These are phyloP conservation scores for Claviceps sp. DNA, from an alignment of 2,329 filamentous ascomycete genomes.

Conservation along the genomic window DNA sequence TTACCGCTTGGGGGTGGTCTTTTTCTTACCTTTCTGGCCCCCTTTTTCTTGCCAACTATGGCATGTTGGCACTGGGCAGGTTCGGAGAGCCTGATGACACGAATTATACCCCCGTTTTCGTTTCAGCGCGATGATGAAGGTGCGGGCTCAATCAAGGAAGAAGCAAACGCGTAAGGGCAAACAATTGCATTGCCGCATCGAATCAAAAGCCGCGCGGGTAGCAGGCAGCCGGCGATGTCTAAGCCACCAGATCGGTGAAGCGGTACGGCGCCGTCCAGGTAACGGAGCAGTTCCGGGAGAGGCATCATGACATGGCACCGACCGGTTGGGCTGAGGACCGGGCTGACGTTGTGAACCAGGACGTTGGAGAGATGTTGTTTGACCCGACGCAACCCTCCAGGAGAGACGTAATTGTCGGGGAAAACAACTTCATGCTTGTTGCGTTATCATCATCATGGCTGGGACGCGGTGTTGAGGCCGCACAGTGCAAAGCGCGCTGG, in stretches of 20 bases:
- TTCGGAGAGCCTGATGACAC: neutral
- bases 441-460: neutral
- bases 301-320: slow-evolving; percentile 5
- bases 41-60: too few relatives aligned
- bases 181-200: too few relatives aligned
- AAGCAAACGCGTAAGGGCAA: too few relatives aligned
- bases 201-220: too few relatives aligned
- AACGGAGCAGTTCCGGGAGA: neutral
- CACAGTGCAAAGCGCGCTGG: too few relatives aligned
- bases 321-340: slow-evolving; percentile 3
- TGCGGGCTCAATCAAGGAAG: too few relatives aligned
- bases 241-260: too few relatives aligned
- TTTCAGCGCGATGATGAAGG: neutral
- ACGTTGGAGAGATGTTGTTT: neutral
- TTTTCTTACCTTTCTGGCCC: too few relatives aligned
- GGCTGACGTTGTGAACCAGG: neutral
- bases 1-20: too few relatives aligned
- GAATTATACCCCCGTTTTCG: neutral
- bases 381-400: neutral
- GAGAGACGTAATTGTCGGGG: neutral
- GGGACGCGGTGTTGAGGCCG: too few relatives aligned
- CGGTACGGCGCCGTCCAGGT: neutral
- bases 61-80: too few relatives aligned
- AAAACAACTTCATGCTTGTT: neutral
- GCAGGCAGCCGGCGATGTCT: too few relatives aligned